Base-by-base conservation (phyloP, 164 flowering plant species). In the Piper longum region DNA sequence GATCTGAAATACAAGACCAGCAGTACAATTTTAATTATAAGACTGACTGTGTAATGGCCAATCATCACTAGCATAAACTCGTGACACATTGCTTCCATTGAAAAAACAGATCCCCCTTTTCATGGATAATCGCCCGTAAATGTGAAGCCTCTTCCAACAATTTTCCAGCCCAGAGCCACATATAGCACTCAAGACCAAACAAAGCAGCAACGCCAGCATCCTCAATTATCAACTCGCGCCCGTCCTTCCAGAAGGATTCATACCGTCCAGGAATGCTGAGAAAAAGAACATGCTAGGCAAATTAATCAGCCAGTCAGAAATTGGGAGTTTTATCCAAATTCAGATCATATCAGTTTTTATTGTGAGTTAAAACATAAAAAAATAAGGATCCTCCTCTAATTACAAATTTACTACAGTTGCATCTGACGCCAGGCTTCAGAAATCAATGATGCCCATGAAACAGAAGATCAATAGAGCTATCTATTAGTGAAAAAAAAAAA, bases 121-220 rank as follows among this genome's bases (percentile, higher is more conserved):
- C 63, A 69, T 16, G 59, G 62, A 54, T 69, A 63, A 57, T 69
- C 63, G 54, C 71, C 71, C 1, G 71, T 69, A 63, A 69, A 63
- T 48, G 71, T 69, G 45, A 69, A 69, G 12, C 71, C 71, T 64
- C 71, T 69, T 18, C 71, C 71, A 14, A 69, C 63, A 14, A 69
- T 69, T 58, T 67, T 8, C 71, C 71, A 52, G 59, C 71, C 16
- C 71, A 69, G 54, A 51, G 64, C 71, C 71, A 69, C 14, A 62
- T 62, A 59, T 58, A 69, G 45, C 59, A 69, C 17, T 69, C 71
- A 43, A 69, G 64, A 41, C 71, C 71, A 40, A 69, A 69, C 16
- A 69, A 48, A 48, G 64, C 71, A 40, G 71, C 71, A n/a, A 69
- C 59, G 67, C 71, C 71, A 7, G 63, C 67, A 64, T 69, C 71